Conservation (phyloP, 2,329 filamentous ascomycete genomes). For the Alternaria sp. region DNA sequence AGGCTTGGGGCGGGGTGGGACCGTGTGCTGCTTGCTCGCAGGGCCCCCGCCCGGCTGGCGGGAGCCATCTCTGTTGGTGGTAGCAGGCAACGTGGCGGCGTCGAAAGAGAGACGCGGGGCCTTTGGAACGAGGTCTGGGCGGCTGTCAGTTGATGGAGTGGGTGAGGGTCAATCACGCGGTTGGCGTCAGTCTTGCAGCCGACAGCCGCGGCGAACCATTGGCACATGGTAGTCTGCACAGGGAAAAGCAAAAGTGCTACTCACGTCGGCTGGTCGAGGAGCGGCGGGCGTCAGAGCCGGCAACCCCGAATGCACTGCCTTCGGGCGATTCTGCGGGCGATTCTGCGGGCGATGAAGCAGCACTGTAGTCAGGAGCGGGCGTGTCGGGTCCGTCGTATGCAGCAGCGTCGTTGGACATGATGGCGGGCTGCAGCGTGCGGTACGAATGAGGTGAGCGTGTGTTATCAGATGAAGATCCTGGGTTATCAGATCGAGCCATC, state of each 20-base stretch:
- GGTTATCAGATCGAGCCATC: conserved; percentile 42
- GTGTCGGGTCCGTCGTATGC: conserved; percentile 22
- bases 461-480: conserved; percentile 32
- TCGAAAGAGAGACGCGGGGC: conserved; percentile 14
- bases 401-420: conserved; percentile 31
- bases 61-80: conserved; percentile 31
- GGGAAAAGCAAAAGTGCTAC: conserved; percentile 22
- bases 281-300: conserved; percentile 26
- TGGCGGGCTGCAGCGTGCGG: conserved; percentile 19
- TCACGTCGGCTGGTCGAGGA: conserved; percentile 31
- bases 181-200: conserved; percentile 4
- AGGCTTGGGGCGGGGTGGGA: conserved; percentile 65
- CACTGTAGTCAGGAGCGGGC: conserved; percentile 14
- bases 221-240: not conserved
- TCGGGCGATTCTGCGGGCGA: not conserved
- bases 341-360: conserved; percentile 17
- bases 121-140: conserved; percentile 22
- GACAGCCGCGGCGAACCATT: conserved; percentile 19
- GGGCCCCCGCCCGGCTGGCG: conserved; percentile 50
- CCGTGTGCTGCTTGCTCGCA: conserved; percentile 47
- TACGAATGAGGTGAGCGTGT: conserved; percentile 16
- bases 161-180: not conserved
- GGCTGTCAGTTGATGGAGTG: conserved; percentile 18
- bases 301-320: conserved; percentile 11
- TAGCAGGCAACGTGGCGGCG: conserved; percentile 40